phyloP scores from a whole-genome alignment of 1,284 basidiomycete species.

The Laetiporus sulphureus region DNA sequence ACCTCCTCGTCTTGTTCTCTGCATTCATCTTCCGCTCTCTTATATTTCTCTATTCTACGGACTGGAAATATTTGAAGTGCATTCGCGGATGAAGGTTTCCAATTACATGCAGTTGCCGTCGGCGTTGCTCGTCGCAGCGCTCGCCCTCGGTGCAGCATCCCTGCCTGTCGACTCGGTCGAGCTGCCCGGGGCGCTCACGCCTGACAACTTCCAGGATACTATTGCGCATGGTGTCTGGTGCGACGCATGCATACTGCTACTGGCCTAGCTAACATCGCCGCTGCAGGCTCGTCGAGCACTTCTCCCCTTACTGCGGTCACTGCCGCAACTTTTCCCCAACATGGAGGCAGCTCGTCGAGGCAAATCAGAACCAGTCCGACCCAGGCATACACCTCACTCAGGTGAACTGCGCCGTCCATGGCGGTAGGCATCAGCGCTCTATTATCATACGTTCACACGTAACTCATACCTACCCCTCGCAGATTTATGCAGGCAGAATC shows the following conservation, averaged over 20 bases:
- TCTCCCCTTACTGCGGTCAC: constrained; percentile 77
- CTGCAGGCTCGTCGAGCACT: constrained; percentile 64
- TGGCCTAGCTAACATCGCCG: background rate
- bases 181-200: constrained; percentile 41
- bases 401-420: constrained; percentile 79
- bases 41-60: background rate
- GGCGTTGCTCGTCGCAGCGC: constrained; percentile 28
- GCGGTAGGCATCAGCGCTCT: constrained; percentile 55
- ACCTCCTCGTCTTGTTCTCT: background rate
- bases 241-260: background rate
- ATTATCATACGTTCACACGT: background rate
- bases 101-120: constrained; percentile 21
- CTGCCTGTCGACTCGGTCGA: constrained; percentile 32
- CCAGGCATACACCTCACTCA: constrained; percentile 73
- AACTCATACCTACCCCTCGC: background rate
- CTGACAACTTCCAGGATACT: constrained; percentile 56
- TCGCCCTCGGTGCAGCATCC: constrained; percentile 29
- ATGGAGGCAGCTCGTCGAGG: constrained; percentile 68
- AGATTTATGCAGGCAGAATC: constrained; percentile 77
- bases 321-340: constrained; percentile 76
- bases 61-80: no score
- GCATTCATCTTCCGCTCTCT: background rate
- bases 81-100: constrained; percentile 22
- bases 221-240: constrained; percentile 65
- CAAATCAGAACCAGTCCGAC: constrained; percentile 46